Evolutionary conservation across 257 asterid species (phyloP).

Genomic region (Striga asiatica): DNA sequence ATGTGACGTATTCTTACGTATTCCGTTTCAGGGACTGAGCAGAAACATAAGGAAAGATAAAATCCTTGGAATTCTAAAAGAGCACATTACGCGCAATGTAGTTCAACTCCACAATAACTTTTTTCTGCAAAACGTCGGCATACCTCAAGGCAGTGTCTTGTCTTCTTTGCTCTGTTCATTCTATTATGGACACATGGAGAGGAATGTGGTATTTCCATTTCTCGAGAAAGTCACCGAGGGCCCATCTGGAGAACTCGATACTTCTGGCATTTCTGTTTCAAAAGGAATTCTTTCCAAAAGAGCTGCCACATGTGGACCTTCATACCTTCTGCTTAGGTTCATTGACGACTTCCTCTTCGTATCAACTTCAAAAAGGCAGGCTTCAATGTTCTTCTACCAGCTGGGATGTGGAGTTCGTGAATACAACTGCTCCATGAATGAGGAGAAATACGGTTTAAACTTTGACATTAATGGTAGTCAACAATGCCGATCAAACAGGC

Average conservation of each 20-base stretch:
- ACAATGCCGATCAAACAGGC: slow-evolving; percentile 32
- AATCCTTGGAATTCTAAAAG: slow-evolving; percentile 31
- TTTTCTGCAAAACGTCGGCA: slow-evolving; percentile 70
- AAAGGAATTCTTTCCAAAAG: too few species aligned
- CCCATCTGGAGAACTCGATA: slow-evolving; percentile 13
- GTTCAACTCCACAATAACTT: slow-evolving; percentile 37
- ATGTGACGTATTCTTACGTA: slow-evolving; percentile 7
- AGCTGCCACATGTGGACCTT: slow-evolving; percentile 17
- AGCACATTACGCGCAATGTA: slow-evolving; percentile 63
- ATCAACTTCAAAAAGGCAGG: slow-evolving; percentile 76
- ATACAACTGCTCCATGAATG: slow-evolving; percentile 81
- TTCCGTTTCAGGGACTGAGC: slow-evolving; percentile 38
- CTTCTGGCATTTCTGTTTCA: too few species aligned
- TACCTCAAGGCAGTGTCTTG: slow-evolving; percentile 84
- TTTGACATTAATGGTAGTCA: slow-evolving; percentile 29
- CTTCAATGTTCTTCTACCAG: slow-evolving; percentile 54
- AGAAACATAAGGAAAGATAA: slow-evolving; percentile 38
- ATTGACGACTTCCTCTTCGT: slow-evolving; percentile 74
- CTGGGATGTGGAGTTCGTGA: slow-evolving; percentile 60
- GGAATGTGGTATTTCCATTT: slow-evolving; percentile 49
- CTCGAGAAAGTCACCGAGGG: slow-evolving; percentile 37
- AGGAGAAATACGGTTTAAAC: slow-evolving; percentile 61
- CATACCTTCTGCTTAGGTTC: slow-evolving; percentile 58
- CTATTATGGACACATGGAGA: slow-evolving; percentile 82
- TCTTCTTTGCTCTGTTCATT: slow-evolving; percentile 80